Percentiles rank a stretch among this genome's conserved stretches.
Evolutionary conservation across 106 monocot genomes (phyloP).

Genomic region (Dendrobium catenatum): DNA sequence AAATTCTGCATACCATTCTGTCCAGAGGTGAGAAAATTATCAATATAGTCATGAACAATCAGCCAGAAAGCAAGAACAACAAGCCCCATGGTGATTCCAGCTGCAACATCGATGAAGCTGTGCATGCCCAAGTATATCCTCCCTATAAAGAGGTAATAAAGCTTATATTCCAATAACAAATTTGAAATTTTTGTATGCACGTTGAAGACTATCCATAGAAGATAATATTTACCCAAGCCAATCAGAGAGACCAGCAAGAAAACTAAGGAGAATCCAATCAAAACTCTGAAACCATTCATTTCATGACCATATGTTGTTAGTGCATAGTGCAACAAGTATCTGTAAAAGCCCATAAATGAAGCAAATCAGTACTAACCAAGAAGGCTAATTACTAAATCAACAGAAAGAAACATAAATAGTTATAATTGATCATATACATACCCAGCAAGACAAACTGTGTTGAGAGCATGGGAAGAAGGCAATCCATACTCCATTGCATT

Average conservation of each 20-base stretch:
- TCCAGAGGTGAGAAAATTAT: constrained; percentile 62
- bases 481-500: constrained; percentile 61
- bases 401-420: not conserved
- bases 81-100: constrained; percentile 63
- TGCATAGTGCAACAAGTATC: constrained; percentile 70
- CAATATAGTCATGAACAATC: constrained; percentile 43
- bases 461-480: constrained; percentile 67
- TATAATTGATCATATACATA: constrained; percentile 6
- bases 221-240: constrained; percentile 40
- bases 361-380: not conserved
- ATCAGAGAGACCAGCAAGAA: constrained; percentile 44
- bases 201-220: not conserved
- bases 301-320: constrained; percentile 28
- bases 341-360: constrained; percentile 10
- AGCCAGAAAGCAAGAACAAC: constrained; percentile 72
- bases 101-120: constrained; percentile 78
- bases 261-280: constrained; percentile 29
- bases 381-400: not conserved
- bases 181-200: not conserved
- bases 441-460: constrained; percentile 68
- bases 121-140: constrained; percentile 98
- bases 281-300: constrained; percentile 15
- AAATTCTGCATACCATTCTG: constrained; percentile 55
- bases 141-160: constrained; percentile 29
- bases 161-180: not conserved